Evolutionary conservation across 192 early-diverging fungal genomes (phyloP), one percentile per base, ranked within the genome.

Genomic region (Podila verticillata): DNA sequence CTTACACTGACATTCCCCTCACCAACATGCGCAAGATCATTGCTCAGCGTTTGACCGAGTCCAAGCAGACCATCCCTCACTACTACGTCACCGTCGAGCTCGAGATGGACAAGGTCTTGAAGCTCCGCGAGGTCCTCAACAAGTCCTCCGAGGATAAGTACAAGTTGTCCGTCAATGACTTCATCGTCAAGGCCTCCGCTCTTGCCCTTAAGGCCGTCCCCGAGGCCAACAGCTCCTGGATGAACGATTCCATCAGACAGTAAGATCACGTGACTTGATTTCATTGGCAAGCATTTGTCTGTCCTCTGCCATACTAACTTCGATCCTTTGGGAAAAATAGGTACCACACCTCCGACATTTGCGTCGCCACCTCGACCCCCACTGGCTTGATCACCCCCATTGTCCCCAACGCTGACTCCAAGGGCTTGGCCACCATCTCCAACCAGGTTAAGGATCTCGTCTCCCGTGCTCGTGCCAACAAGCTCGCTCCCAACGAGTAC

Each of bases 131-230:
- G 75, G 90, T 92, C 17, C 87, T 99, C 57, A 99, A 99, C 91
- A 88, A 84, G 63, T 82, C 90, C 17, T 87, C 89, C 0, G 91
- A 95, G 70, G 96, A 94, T 31, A 91, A 93, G 68, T 97, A 93
- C 93, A 99, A 99, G 89, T 86, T 99, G 34, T 98, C 96, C 29
- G 93, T 99, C 77, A 99, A 99, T 82, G 98, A 99, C 85, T 98
- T 99, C 83, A 90, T 99, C 32, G 92, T 99, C 89, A 99, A 99
- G 91, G 96, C 98, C 0, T 90, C 95, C 22, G 92, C 91, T 66
- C 88, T 95, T 57, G 93, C 97, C 15, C 88, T 99, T 49, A 90
- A 91, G 81, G 93, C 93, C 66, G 95, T 98, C 7, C 98, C 98
- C 28, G 96, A 95, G 60, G 96, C 95, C 67, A 99, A 99, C 92